Evolutionary conservation across 768 basidiomycete genomes (phyloP).

Genomic region (Psilocybe azurescens): DNA sequence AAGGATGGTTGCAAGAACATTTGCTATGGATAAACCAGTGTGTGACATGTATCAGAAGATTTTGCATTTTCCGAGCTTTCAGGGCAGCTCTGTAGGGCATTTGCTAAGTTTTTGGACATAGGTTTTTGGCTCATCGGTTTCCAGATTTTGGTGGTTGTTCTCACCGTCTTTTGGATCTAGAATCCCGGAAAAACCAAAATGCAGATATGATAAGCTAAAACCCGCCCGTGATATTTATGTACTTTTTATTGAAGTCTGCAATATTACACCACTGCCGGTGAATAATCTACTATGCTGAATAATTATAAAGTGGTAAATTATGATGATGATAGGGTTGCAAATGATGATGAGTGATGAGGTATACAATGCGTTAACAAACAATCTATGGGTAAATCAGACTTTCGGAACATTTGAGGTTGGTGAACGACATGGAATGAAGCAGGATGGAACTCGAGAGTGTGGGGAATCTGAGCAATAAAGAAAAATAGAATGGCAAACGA

Average conservation of each 20-base stretch:
- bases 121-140: too few species aligned
- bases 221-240: not conserved
- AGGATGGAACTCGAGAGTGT: not conserved
- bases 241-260: not conserved
- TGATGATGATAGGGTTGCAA: not conserved
- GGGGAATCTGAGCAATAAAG: not conserved
- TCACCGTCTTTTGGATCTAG: too few species aligned
- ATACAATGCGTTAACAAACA: not conserved
- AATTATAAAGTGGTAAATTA: not conserved
- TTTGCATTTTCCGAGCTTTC: too few species aligned
- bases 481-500: too few species aligned
- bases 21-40: too few species aligned
- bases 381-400: not conserved
- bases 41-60: too few species aligned
- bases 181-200: too few species aligned
- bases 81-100: too few species aligned
- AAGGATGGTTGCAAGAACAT: too few species aligned
- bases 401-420: not conserved
- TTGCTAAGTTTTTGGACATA: too few species aligned
- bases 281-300: not conserved
- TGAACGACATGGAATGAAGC: not conserved
- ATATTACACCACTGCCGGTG: not conserved
- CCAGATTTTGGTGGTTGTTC: too few species aligned
- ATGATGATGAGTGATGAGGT: constrained; percentile 2
- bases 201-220: too few species aligned